Percentiles rank a stretch among this genome's conserved stretches.
These are phyloP conservation scores for Lichtheimia ornata DNA, from an alignment of 371 early-diverging fungal species.

Conservation along the genomic window DNA sequence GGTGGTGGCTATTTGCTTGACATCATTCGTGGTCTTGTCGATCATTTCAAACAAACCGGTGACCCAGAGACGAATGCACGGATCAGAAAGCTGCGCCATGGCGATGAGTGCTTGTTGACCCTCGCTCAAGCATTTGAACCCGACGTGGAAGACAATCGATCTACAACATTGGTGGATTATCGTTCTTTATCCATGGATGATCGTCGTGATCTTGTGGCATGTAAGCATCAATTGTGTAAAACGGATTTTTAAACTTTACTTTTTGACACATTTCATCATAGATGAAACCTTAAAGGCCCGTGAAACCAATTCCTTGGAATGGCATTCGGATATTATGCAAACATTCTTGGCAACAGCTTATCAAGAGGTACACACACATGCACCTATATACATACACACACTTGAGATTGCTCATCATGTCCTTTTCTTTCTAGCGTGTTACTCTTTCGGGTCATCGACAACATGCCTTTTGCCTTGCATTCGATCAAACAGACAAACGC, in stretches of 20 bases:
- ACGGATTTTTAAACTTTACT: background rate
- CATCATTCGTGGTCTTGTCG: background rate
- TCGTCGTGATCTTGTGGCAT: background rate
- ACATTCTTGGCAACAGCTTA: slow-evolving; percentile 29
- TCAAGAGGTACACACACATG: slow-evolving; percentile 35
- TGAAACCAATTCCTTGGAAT: slow-evolving; percentile 24
- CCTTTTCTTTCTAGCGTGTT: slow-evolving; percentile 51
- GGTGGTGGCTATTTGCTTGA: background rate
- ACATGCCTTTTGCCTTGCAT: slow-evolving; percentile 73
- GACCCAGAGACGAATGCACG: background rate
- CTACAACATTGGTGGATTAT: background rate
- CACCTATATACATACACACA: slow-evolving; percentile 4
- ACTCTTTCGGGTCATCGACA: slow-evolving; percentile 76
- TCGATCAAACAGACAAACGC: slow-evolving; percentile 73
- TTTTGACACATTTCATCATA: slow-evolving; percentile 7
- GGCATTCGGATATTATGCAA: slow-evolving; percentile 25
- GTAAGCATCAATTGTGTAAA: background rate
- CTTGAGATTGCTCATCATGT: slow-evolving; percentile 17
- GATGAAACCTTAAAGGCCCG: slow-evolving; percentile 39
- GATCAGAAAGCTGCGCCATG: background rate
- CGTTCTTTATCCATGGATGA: background rate
- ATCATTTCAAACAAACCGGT: background rate
- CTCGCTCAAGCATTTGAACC: background rate
- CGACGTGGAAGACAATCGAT: background rate
- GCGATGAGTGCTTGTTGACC: background rate